Evolutionary conservation across 768 basidiomycete genomes (phyloP), one percentile per base, ranked within the genome.

Genomic region (Rhizopogon vinicolor): DNA sequence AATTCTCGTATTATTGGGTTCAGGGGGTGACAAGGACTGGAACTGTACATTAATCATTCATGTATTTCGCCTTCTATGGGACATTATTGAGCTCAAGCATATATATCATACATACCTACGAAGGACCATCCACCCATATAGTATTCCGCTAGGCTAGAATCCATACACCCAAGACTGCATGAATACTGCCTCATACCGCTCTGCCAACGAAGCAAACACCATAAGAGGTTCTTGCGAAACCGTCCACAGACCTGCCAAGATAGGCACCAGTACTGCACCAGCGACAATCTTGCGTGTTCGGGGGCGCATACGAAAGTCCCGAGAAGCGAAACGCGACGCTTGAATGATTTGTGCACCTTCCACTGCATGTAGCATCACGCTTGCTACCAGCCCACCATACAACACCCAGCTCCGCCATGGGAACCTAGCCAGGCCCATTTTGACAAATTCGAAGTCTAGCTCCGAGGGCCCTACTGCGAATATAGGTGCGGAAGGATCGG

Each of bases 381-480:
- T 74, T 1, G 71, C 70, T 0, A 88, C 78, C 9, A 94, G 77
- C 0, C 80, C 84, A 1, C 74, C 66, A 61, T 94, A 93, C 43
- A 86, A 67, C 3, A 81, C 53, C 79, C 79, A 84, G 62, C 79
- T 86, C 40, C 80, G 74, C 64, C 73, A 69, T 0, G 89, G 88
- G 80, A 84, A 91, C 16, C 55, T 70, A 14, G 75, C 74, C 40
- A 93, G 68, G 3, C 82, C 88, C 5, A 80, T 76, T 65, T 93
- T 92, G 54, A 93, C 89, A 66, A 86, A 93, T 59, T 92, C 87
- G 65, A 80, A 93, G 68, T 91, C 86, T 39, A 94, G 78, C 62
- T 93, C 90, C 0, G 85, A 75, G 0, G 91, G 91, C 14, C 86
- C 82, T 22, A 93, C 74, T 2, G 76, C 68, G 45, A 71, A 70